Conservation (phyloP, 768 basidiomycete genomes). For the Trametes cinnabarina region DNA sequence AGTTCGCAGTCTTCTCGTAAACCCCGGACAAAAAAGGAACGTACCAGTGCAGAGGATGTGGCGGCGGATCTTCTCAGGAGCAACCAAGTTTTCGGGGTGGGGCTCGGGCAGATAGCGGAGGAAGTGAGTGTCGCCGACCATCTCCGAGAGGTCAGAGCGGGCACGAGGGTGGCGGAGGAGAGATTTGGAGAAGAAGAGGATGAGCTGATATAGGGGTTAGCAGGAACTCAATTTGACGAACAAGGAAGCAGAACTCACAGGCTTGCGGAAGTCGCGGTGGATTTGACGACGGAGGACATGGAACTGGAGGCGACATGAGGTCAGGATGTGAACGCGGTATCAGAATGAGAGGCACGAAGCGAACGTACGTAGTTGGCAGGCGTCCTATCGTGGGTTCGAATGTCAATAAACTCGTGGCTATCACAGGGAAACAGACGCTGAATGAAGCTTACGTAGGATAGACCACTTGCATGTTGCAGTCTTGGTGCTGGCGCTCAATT, state of each 20-base stretch:
- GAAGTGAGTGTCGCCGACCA: constrained; percentile 88
- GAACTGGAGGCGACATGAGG: constrained; percentile 52
- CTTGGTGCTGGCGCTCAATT: constrained; percentile 92
- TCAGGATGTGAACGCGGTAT: neutral
- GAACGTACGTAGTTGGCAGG: constrained; percentile 84
- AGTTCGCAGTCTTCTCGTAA: too few species aligned
- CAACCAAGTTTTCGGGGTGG: constrained; percentile 66
- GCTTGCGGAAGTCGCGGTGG: constrained; percentile 97
- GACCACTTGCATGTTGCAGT: constrained; percentile 99
- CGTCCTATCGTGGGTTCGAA: constrained; percentile 47
- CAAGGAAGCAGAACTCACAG: constrained; percentile 44
- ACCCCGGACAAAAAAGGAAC: too few species aligned
- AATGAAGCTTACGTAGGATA: constrained; percentile 78
- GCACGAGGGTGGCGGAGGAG: constrained; percentile 93
- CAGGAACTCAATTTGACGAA: neutral
- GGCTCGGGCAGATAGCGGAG: constrained; percentile 89
- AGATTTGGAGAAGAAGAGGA: constrained; percentile 96
- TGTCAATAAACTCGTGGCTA: neutral
- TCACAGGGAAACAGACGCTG: neutral
- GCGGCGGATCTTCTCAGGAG: constrained; percentile 82
- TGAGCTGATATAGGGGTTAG: constrained; percentile 48
- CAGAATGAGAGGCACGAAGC: neutral
- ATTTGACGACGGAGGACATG: constrained; percentile 96
- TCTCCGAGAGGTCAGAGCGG: constrained; percentile 84
- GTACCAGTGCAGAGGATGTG: constrained; percentile 86